These are phyloP conservation scores for Kwoniella europaea DNA, from an alignment of 768 basidiomycete species.

Conservation along the genomic window DNA sequence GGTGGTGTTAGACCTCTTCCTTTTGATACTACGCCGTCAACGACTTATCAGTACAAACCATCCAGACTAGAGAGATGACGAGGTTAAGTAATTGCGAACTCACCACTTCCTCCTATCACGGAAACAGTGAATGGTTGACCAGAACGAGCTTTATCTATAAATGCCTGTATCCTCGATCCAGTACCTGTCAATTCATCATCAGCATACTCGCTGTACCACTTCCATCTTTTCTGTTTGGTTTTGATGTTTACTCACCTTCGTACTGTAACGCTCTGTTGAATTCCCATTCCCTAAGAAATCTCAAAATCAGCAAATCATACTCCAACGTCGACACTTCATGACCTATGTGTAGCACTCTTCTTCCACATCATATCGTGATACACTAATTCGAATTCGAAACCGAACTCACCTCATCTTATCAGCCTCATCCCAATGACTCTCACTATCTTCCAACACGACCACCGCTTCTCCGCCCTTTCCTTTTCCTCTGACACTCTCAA, in stretches of 20 bases:
- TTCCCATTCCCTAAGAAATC: conserved; percentile 26
- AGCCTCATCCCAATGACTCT: conserved; percentile 16
- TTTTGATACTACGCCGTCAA: conserved; percentile 40
- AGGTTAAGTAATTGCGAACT: too few species aligned
- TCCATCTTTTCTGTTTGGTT: too few species aligned
- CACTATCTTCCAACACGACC: not conserved
- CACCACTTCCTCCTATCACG: conserved; percentile 54
- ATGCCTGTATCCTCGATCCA: conserved; percentile 43
- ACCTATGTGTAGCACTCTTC: not conserved
- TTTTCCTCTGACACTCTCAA: conserved; percentile 16
- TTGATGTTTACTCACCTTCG: conserved; percentile 24
- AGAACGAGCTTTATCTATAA: conserved; percentile 46
- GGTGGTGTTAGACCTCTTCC: conserved; percentile 43
- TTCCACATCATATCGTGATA: not conserved
- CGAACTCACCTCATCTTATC: conserved; percentile 30
- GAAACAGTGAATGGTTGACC: conserved; percentile 48
- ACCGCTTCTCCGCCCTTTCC: not conserved
- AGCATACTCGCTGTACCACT: not conserved
- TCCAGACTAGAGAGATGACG: too few species aligned
- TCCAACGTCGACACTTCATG: not conserved
- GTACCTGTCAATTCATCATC: conserved; percentile 26
- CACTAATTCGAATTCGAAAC: not conserved
- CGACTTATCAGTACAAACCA: not conserved
- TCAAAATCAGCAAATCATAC: not conserved
- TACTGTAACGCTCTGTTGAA: conserved; percentile 29